Conservation (phyloP, 306 rosid genomes). For the Sindora glabra region DNA sequence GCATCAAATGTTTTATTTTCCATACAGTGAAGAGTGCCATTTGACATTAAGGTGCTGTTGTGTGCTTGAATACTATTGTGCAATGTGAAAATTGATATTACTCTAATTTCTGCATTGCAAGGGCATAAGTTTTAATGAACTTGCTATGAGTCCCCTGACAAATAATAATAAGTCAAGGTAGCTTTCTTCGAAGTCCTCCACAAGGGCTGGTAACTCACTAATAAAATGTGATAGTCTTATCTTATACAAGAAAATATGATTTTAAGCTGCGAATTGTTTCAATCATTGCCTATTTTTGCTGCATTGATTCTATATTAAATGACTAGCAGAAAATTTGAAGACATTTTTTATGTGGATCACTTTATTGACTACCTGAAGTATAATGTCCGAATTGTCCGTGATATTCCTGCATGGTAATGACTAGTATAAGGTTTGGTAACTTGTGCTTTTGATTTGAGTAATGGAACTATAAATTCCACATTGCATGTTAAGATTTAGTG, state of each 20-base stretch:
- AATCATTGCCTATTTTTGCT: constrained; percentile 2
- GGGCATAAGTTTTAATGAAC: too few species aligned
- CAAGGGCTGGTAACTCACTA: background rate
- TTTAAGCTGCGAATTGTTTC: background rate
- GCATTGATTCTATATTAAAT: constrained; percentile 5
- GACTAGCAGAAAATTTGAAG: constrained; percentile 88
- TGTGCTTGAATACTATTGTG: too few species aligned
- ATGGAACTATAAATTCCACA: constrained; percentile 1
- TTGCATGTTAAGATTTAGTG: background rate
- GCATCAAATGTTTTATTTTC: too few species aligned
- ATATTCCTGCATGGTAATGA: constrained; percentile 89
- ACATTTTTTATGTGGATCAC: constrained; percentile 95
- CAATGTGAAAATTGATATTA: too few species aligned
- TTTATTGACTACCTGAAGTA: constrained; percentile 90
- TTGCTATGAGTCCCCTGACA: too few species aligned
- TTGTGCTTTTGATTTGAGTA: constrained; percentile 5
- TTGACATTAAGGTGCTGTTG: too few species aligned
- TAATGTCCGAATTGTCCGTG: constrained; percentile 91
- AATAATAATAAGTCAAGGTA: too few species aligned
- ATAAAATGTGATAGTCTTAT: too few species aligned
- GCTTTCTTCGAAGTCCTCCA: background rate
- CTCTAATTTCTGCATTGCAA: background rate
- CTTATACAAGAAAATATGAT: background rate
- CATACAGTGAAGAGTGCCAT: too few species aligned
- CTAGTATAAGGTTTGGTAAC: constrained; percentile 71